These are phyloP conservation scores for Zizania latifolia DNA, from an alignment of 176 grass and related monocot genomes.

Conservation along the genomic window DNA sequence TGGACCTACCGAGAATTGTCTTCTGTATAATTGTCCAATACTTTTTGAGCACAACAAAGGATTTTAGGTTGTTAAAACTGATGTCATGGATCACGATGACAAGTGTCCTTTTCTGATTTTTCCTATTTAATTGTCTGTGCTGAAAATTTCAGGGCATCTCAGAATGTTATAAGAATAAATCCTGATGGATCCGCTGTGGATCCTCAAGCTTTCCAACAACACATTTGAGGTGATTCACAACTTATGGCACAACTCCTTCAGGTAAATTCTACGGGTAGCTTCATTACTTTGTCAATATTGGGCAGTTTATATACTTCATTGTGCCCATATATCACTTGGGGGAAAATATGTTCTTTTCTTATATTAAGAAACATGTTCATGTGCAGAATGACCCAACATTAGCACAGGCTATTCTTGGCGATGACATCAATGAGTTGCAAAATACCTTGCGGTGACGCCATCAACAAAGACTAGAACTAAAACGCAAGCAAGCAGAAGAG, in stretches of 20 bases:
- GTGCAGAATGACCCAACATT: too few relatives aligned
- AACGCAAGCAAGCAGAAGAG: too few relatives aligned
- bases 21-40: background rate
- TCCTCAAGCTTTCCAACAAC: slow-evolving; percentile 82
- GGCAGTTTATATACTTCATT: background rate
- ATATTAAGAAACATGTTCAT: background rate
- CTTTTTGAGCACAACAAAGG: background rate
- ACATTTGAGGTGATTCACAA: slow-evolving; percentile 60
- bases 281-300: background rate
- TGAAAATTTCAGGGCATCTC: too few relatives aligned
- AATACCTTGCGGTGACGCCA: slow-evolving; percentile 56
- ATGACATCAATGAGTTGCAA: slow-evolving; percentile 66
- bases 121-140: slow-evolving; percentile 26
- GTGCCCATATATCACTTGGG: background rate
- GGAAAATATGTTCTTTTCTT: background rate
- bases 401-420: slow-evolving; percentile 82
- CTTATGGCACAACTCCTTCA: slow-evolving; percentile 86
- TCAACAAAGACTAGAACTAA: too few relatives aligned
- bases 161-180: slow-evolving; percentile 50
- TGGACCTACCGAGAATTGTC: background rate
- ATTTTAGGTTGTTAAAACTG: background rate
- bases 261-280: slow-evolving; percentile 31
- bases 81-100: background rate
- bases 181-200: slow-evolving; percentile 68
- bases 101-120: background rate